Evolutionary conservation across 805 yeast genomes (phyloP), one percentile per base, ranked within the genome.

Genomic region (Candida montana): DNA sequence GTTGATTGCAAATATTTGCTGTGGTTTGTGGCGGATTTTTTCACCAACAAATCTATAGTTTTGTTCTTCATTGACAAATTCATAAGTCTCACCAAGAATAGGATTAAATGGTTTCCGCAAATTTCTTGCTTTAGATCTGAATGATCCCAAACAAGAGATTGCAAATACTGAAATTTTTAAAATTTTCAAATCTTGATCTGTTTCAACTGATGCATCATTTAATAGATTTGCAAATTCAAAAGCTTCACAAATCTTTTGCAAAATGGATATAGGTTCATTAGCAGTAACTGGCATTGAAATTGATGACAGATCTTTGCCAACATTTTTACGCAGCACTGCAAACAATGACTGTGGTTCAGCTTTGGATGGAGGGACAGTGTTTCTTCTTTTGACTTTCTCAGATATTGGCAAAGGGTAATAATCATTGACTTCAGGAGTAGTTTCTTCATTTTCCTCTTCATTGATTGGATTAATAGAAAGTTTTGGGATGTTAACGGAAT

Each of bases 71-170:
- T 96, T 73, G 2, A 88, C 93, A 33, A 87, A 68, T 62, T 93
- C 99, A 61, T 63, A 93, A 0, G 97, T 90, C 59, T 93, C 99
- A 17, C 98, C 97, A 16, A 93, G 66, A 39, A 93, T 68, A 9
- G 99, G 98, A 58, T 89, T 93, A 64, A 93, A 93, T 1, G 99
- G 98, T 57, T 93, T 93, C 49, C 99, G 73, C 31, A 75, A 60
- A 40, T 82, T 79, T 52, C 99, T 73, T 36, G 79, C 81, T 53
- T 85, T 89, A 28, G 77, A 75, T 44, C 97, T 69, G 52, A 78
- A 72, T 10, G 83, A 69, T 0, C 96, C 79, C 8, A 90, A 60
- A 43, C 74, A 75, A 20, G 90, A 79, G 4, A 86, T 74, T 0
- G 96, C 95, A 71, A 90, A 93, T 1, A 87, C 74, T 0, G 96